Percentiles rank a stretch among this genome's conserved stretches.
phyloP scores from a whole-genome alignment of 2,329 filamentous ascomycete species.

The Biscogniauxia sp. region DNA sequence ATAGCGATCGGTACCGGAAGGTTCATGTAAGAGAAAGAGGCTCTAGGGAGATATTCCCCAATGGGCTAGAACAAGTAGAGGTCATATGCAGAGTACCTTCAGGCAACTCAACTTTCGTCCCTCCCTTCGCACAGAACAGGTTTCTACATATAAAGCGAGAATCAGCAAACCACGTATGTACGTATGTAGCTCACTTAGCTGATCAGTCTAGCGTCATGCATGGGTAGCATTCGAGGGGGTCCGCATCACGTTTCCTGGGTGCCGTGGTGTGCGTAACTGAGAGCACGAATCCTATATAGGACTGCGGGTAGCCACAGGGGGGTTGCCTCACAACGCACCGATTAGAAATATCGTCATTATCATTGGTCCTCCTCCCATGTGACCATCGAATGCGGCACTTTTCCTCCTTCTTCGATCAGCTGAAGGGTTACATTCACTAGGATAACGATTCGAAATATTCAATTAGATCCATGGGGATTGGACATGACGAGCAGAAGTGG shows the following conservation, averaged over 20 bases:
- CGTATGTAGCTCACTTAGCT: neutral
- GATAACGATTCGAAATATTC: neutral
- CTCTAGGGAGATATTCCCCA: neutral
- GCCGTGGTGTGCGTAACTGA: neutral
- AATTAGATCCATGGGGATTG: neutral
- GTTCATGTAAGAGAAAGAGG: neutral
- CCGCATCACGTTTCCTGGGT: neutral
- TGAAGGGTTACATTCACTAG: neutral
- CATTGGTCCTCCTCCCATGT: neutral
- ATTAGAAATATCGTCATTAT: neutral
- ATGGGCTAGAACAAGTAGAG: neutral
- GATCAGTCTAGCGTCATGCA: neutral
- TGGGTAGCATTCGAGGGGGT: neutral
- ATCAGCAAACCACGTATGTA: neutral
- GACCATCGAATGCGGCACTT: neutral
- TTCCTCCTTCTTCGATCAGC: neutral
- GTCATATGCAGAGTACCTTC: neutral
- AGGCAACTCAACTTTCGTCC: neutral
- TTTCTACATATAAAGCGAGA: neutral
- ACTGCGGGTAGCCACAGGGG: neutral
- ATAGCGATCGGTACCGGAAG: neutral
- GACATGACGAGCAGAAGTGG: neutral
- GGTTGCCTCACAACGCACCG: neutral
- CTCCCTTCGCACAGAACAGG: neutral
- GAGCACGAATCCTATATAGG: neutral